phyloP scores from a whole-genome alignment of 1,284 basidiomycete species.

The Ganoderma lingzhi region DNA sequence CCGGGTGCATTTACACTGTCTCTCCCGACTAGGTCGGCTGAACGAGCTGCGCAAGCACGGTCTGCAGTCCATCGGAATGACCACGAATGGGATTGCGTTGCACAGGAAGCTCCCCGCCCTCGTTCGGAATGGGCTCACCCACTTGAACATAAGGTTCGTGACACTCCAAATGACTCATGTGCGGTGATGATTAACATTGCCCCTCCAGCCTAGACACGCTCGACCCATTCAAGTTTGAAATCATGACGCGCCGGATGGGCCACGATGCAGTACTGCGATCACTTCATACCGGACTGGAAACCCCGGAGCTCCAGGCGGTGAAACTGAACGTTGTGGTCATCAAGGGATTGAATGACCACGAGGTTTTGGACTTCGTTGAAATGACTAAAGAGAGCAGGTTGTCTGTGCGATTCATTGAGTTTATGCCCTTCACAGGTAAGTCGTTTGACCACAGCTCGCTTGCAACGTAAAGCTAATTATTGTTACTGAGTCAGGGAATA shows the following conservation, averaged over 20 bases:
- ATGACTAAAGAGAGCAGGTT: conserved; percentile 72
- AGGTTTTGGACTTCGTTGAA: conserved; percentile 81
- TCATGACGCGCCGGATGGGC: conserved; percentile 82
- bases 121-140: conserved; percentile 78
- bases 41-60: conserved; percentile 65
- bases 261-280: conserved; percentile 79
- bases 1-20: conserved; percentile 13
- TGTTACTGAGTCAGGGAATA: conserved; percentile 65
- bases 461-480: conserved; percentile 11
- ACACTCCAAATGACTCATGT: conserved; percentile 7
- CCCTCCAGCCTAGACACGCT: conserved; percentile 79
- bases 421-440: conserved; percentile 91
- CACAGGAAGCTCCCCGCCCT: conserved; percentile 76
- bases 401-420: conserved; percentile 89
- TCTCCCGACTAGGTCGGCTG: conserved; percentile 55
- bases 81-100: conserved; percentile 83
- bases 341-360: conserved; percentile 81
- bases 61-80: conserved; percentile 85
- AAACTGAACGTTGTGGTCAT: conserved; percentile 90
- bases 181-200: conserved; percentile 20
- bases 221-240: conserved; percentile 88
- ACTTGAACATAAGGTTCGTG: conserved; percentile 80
- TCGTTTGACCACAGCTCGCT: conserved; percentile 9
- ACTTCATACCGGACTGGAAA: conserved; percentile 68
- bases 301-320: conserved; percentile 60